Evolutionary conservation across 2,329 filamentous ascomycete species (phyloP).

Genomic region (Ilyonectria robusta): DNA sequence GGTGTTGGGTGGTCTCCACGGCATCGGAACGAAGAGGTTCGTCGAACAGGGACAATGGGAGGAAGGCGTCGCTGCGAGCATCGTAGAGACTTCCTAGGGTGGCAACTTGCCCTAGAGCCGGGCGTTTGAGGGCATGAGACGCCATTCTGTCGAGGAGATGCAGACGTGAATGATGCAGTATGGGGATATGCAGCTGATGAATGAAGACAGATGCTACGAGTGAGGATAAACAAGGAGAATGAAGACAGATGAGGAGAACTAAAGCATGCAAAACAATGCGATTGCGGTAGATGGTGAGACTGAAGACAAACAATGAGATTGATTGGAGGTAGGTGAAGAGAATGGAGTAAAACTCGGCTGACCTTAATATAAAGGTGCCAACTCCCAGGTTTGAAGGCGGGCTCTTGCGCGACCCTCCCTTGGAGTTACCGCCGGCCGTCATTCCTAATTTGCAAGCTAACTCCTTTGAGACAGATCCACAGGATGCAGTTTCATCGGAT

Average conservation of each 20-base stretch:
- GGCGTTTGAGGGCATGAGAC: background rate
- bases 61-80: slow-evolving; percentile 6
- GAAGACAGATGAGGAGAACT: background rate
- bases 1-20: background rate
- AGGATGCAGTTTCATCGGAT: background rate
- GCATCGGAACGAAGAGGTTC: background rate
- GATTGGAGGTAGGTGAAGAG: background rate
- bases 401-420: too few species aligned
- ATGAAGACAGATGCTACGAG: background rate
- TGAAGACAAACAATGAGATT: background rate
- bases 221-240: background rate
- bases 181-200: too few species aligned
- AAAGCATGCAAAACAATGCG: background rate
- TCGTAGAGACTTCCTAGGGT: slow-evolving; percentile 11
- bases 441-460: background rate
- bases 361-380: too few species aligned
- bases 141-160: slow-evolving; percentile 4
- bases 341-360: too few species aligned
- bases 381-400: too few species aligned
- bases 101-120: slow-evolving; percentile 7
- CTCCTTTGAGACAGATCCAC: too few species aligned
- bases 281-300: background rate
- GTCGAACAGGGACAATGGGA: slow-evolving; percentile 9
- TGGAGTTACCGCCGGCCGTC: too few species aligned
- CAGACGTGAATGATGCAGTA: too few species aligned